Evolutionary conservation across 2,329 filamentous ascomycete genomes (phyloP).

Genomic region (Aureobasidium namibiae): DNA sequence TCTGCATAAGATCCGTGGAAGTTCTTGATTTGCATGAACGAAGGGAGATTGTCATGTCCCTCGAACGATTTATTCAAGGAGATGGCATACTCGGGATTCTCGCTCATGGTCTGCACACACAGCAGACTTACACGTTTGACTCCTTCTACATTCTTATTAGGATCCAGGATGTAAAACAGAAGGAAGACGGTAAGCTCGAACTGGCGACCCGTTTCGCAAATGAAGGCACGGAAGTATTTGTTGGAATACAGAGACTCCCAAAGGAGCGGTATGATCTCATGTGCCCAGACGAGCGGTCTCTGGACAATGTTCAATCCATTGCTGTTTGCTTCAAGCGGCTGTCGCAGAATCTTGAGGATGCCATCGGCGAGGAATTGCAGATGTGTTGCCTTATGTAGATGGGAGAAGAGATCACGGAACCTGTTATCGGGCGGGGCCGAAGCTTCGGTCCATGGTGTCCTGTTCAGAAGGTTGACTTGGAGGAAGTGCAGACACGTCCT

Average conservation of each 20-base stretch:
- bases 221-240: slow-evolving; percentile 91
- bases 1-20: slow-evolving; percentile 91
- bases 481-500: slow-evolving; percentile 67
- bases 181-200: slow-evolving; percentile 89
- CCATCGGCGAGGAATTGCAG: slow-evolving; percentile 96
- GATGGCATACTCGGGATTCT: slow-evolving; percentile 81
- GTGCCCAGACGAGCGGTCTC: slow-evolving; percentile 73
- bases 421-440: slow-evolving; percentile 66
- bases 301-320: slow-evolving; percentile 47
- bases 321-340: slow-evolving; percentile 80
- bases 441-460: slow-evolving; percentile 68
- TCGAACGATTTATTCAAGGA: slow-evolving; percentile 86
- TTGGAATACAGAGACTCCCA: slow-evolving; percentile 98
- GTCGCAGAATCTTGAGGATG: slow-evolving; percentile 85
- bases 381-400: slow-evolving; percentile 86
- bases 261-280: slow-evolving; percentile 93
- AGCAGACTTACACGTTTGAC: slow-evolving; percentile 97
- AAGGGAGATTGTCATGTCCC: slow-evolving; percentile 77
- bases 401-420: slow-evolving; percentile 85
- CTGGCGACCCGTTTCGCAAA: slow-evolving; percentile 87
- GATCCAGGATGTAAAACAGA: slow-evolving; percentile 85
- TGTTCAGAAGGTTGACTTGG: slow-evolving; percentile 77
- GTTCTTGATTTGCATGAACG: slow-evolving; percentile 68
- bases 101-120: slow-evolving; percentile 86
- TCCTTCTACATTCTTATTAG: slow-evolving; percentile 84